phyloP scores from a whole-genome alignment of 2,329 filamentous ascomycete species.

The Moelleriella libera region DNA sequence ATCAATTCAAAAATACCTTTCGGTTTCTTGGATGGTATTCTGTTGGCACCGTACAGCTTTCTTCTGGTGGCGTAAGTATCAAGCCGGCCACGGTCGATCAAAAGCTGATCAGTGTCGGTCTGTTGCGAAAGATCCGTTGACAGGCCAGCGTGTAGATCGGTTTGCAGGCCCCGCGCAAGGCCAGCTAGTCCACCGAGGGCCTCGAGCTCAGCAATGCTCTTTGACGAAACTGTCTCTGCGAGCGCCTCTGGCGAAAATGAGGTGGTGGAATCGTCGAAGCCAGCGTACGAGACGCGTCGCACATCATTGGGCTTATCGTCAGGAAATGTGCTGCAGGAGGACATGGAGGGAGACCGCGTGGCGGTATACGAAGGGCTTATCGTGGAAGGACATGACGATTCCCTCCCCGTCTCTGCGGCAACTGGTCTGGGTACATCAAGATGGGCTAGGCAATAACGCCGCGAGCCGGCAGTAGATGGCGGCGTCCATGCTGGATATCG shows the following conservation, averaged over 20 bases:
- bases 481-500: not conserved
- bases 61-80: not conserved
- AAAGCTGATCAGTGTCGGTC: not conserved
- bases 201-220: conserved; percentile 2
- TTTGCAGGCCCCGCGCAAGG: conserved; percentile 1
- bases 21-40: not conserved
- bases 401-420: not conserved
- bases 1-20: conserved; percentile 1
- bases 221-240: conserved; percentile 1
- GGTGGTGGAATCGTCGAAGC: not conserved
- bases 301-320: not conserved
- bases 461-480: no score
- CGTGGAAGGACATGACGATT: not conserved
- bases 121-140: not conserved
- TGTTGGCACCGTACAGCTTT: conserved; percentile 1
- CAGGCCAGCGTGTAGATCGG: conserved; percentile 1
- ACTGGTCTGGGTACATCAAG: not conserved
- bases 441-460: no score
- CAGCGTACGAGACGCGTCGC: not conserved
- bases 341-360: not conserved
- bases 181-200: conserved; percentile 1
- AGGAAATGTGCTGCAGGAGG: not conserved
- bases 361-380: not conserved
- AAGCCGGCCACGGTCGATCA: no score
- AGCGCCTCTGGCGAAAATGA: not conserved